Evolutionary conservation across 2,329 filamentous ascomycete species (phyloP).

Genomic region (Sclerotinia trifoliorum): DNA sequence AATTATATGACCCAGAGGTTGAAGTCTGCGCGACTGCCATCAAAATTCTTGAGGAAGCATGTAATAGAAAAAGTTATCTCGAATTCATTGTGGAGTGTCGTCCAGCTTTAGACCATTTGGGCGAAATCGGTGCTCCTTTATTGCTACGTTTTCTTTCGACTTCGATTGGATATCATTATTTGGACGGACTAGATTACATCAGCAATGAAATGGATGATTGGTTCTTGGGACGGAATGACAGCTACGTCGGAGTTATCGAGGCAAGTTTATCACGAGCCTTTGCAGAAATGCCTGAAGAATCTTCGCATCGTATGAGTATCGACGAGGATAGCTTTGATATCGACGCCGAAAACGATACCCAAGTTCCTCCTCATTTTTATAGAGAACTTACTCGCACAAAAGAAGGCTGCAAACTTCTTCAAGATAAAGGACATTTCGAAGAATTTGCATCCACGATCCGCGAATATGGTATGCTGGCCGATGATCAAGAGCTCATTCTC

Average conservation of each 20-base stretch:
- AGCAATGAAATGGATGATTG: conserved; percentile 99
- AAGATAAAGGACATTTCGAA: conserved; percentile 92
- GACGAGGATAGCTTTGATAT: conserved; percentile 45
- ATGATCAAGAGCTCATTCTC: conserved; percentile 79
- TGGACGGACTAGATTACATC: conserved; percentile 96
- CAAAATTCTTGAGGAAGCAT: conserved; percentile 95
- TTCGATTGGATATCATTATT: conserved; percentile 94
- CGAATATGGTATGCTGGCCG: conserved; percentile 79
- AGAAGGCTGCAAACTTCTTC: conserved; percentile 86
- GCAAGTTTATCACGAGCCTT: conserved; percentile 91
- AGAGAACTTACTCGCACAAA: conserved; percentile 88
- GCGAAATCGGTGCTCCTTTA: conserved; percentile 92
- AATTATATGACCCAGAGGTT: conserved; percentile 95
- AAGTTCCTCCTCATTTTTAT: conserved; percentile 96
- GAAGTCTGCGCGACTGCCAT: conserved; percentile 95
- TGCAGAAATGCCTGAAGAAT: conserved; percentile 47
- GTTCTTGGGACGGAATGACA: conserved; percentile 95
- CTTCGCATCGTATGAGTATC: conserved; percentile 38
- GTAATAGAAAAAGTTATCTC: conserved; percentile 84
- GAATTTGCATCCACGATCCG: conserved; percentile 88
- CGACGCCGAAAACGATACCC: conserved; percentile 46
- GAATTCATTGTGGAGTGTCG: conserved; percentile 97
- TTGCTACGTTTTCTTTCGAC: conserved; percentile 91
- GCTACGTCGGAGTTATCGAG: conserved; percentile 92
- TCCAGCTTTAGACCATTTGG: conserved; percentile 89